These are phyloP conservation scores for Solanum appendiculatum DNA, from an alignment of 257 asterid species.

Conservation along the genomic window DNA sequence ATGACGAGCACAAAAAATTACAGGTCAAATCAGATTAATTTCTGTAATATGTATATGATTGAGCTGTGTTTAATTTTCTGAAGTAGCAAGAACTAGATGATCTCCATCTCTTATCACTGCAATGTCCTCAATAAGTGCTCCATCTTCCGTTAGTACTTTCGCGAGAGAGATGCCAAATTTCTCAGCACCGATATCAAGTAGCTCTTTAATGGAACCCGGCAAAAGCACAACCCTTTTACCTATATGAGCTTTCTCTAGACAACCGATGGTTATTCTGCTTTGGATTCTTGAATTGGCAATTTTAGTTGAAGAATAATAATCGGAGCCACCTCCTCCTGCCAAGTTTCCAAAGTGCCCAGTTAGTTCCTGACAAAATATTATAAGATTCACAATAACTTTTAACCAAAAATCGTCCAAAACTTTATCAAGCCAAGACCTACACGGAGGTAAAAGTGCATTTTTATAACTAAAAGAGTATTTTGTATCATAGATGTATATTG, in stretches of 20 bases:
- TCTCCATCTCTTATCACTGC: constrained; percentile 65
- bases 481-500: background rate
- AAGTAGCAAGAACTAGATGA: constrained; percentile 40
- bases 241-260: constrained; percentile 28
- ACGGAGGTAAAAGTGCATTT: background rate
- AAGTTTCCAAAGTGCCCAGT: background rate
- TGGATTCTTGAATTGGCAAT: background rate
- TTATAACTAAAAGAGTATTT: background rate
- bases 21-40: background rate
- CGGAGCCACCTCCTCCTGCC: constrained; percentile 20
- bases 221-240: constrained; percentile 33
- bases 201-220: constrained; percentile 46
- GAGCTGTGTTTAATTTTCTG: background rate
- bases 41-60: background rate
- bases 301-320: constrained; percentile 13
- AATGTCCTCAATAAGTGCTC: constrained; percentile 51
- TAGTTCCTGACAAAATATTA: background rate
- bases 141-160: constrained; percentile 35
- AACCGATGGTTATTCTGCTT: constrained; percentile 43
- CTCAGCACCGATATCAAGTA: constrained; percentile 45
- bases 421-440: background rate
- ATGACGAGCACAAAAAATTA: background rate
- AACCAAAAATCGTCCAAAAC: background rate
- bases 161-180: constrained; percentile 42
- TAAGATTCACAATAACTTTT: background rate